Base-by-base conservation (phyloP, 2,329 filamentous ascomycete species). In the Cladosporium sp. region DNA sequence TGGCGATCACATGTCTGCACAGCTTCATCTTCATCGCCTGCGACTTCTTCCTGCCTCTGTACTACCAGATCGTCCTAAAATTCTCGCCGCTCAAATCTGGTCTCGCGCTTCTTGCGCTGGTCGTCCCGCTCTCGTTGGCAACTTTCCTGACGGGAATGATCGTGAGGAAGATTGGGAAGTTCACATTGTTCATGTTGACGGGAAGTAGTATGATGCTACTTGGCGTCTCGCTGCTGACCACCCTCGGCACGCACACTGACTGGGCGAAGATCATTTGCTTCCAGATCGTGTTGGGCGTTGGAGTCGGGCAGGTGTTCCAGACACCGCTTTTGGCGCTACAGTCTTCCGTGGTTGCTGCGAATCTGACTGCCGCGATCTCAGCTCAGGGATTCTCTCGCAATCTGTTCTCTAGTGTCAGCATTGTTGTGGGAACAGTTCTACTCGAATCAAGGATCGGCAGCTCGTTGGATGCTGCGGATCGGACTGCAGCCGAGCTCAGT, bases 21-120 rank as follows among this genome's bases (percentile, higher is more conserved):
- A 87, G 87, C 45, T 83, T 87, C 65, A 85, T 88, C 63, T 93
- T 93, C 77, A 91, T 93, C 67, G 84, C 87, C 0, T 85, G 84
- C 30, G 84, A 83, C 62, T 95, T 93, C 78, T 95, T 89, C 75
- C 79, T 95, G 4, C 90, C 90, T 0, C 80, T 96, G 2, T 96
- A 95, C 77, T 93, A 91, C 74, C 90, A 95, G 74, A 83, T 86
- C 52, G 85, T 89, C 52, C 79, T 90, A 40, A 82, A 88, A 51
- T 84, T 84, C 3, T 80, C 81, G 0, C 87, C 90, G 5, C 51
- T 55, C 25, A 55, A 55, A 43, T 38, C 51, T 2, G 51, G 51
- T 22, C 51, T 92, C 51, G 90, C 72, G 38, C 62, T 74, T n/a
- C 66, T 74, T 1, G 71, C 72, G 1, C 69, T 67, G 3, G 71